A percentile compares a stretch with the other conserved stretches of the same genome.
Evolutionary conservation across 2,329 filamentous ascomycete species (phyloP).

Genomic region (Aspergillus sp.): DNA sequence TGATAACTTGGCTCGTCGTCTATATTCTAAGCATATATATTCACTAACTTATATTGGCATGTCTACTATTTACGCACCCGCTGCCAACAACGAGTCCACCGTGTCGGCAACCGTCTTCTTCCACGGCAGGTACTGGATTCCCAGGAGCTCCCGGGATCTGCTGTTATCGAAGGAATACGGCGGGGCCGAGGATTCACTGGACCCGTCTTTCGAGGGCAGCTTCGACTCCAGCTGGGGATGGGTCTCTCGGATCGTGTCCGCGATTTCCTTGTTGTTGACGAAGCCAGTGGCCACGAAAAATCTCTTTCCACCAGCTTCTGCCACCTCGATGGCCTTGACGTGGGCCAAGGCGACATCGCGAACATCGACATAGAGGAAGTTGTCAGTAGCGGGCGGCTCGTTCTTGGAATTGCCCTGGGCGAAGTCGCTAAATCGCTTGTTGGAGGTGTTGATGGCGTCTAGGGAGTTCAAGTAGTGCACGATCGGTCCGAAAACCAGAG

Average conservation of each 20-base stretch:
- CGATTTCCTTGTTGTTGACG: slow-evolving; percentile 36
- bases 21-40: not conserved
- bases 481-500: slow-evolving; percentile 56
- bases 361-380: slow-evolving; percentile 51
- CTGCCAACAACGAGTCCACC: slow-evolving; percentile 26
- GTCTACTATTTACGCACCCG: slow-evolving; percentile 19
- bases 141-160: slow-evolving; percentile 34
- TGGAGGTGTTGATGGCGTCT: slow-evolving; percentile 63
- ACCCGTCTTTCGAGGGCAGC: slow-evolving; percentile 29
- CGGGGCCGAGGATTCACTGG: slow-evolving; percentile 22
- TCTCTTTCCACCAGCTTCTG: slow-evolving; percentile 38
- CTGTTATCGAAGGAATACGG: slow-evolving; percentile 32
- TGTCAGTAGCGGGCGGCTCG: slow-evolving; percentile 50
- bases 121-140: slow-evolving; percentile 33
- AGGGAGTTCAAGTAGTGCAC: slow-evolving; percentile 56
- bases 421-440: slow-evolving; percentile 56
- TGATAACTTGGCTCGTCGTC: not conserved
- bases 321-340: slow-evolving; percentile 38
- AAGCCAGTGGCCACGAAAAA: slow-evolving; percentile 39
- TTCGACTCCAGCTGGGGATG: slow-evolving; percentile 36
- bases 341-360: slow-evolving; percentile 43
- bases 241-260: slow-evolving; percentile 34
- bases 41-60: not conserved
- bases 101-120: slow-evolving; percentile 33
- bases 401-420: slow-evolving; percentile 55